These are phyloP conservation scores for Suillus variegatus DNA, from an alignment of 768 basidiomycete genomes.

Conservation along the genomic window DNA sequence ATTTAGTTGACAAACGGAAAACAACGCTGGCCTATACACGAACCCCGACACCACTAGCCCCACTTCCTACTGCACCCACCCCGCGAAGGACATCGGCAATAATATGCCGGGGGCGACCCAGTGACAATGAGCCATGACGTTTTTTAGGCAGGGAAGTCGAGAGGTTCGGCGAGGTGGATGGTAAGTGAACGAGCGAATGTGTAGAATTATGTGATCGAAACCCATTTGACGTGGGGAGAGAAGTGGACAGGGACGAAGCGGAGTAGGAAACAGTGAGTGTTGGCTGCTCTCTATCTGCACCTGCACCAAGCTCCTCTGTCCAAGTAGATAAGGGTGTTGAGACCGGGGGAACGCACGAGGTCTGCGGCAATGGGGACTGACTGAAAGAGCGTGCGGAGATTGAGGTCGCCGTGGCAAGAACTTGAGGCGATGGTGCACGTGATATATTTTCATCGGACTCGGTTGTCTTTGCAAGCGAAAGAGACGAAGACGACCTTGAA, in stretches of 20 bases:
- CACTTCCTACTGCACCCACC: constrained; percentile 37
- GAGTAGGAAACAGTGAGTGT: not conserved
- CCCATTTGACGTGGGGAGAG: constrained; percentile 15
- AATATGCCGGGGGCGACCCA: constrained; percentile 22
- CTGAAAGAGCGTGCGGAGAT: constrained; percentile 22
- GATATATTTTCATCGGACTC: constrained; percentile 17
- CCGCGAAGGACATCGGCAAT: constrained; percentile 44
- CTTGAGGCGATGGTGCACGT: constrained; percentile 23
- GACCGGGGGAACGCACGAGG: constrained; percentile 10
- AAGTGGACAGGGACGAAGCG: constrained; percentile 4
- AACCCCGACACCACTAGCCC: constrained; percentile 5
- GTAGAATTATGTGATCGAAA: not conserved
- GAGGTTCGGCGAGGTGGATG: constrained; percentile 11
- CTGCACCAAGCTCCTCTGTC: not conserved
- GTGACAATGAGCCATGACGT: constrained; percentile 13
- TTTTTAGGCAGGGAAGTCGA: constrained; percentile 16
- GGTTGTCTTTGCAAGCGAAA: constrained; percentile 22
- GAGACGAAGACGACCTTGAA: constrained; percentile 26
- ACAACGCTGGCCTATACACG: not conserved
- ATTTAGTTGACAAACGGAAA: not conserved
- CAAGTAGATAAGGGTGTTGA: not conserved
- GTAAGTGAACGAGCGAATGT: constrained; percentile 12
- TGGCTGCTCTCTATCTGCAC: not conserved
- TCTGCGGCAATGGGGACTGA: constrained; percentile 13
- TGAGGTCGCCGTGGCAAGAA: constrained; percentile 24